Base-by-base conservation (phyloP, 768 basidiomycete species). In the Leccinum barrowsii region DNA sequence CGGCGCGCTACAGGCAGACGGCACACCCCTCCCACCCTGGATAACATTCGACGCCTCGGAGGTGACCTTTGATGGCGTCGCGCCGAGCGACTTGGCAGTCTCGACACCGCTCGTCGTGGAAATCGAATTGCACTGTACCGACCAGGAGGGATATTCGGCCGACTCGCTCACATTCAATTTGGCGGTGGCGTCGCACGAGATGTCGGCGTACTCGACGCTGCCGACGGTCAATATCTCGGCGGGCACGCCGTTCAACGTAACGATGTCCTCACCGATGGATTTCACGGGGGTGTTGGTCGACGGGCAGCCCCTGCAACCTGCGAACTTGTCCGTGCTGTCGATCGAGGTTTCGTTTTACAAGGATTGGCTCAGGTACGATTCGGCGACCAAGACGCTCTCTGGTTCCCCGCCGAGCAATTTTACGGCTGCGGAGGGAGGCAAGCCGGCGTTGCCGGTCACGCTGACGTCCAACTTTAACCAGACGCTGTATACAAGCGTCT, bases 41-140 rank as follows among this genome's bases (percentile, higher is more conserved):
- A 77, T 96, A 70, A 59, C 56, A 11, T 98, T 92, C 73, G 79
- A 92, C 71, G 68, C 83, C 12, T 63, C 76, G 19, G 81, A 81
- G 15, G 73, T 90, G 56, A 94, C 94, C 2, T 82, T 97, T 53
- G 81, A 89, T 61, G 95, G 95, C 10, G 80, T 89, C 21, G 81
- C 87, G 4, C 95, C 94, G 2, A 50, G 70, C 54, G 73, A 80
- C 30, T 67, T 75, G 42, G 65, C 65, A 17, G 58, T 75, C n/a
- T 52, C 70, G 26, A 74, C 75, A 6, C 82, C 81, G 2, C 69
- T 72, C 28, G 68, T 74, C 7, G 70, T 87, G 57, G 67, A 81
- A 8, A 74, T 95, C 26, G 72, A 76, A 30, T 73, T 97, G 22
- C 79, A 83, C 65, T 91, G 82, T 5, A 87, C 90, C 48, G 91